Evolutionary conservation across 2,329 filamentous ascomycete genomes (phyloP).

Genomic region (Claviceps pazoutovae): DNA sequence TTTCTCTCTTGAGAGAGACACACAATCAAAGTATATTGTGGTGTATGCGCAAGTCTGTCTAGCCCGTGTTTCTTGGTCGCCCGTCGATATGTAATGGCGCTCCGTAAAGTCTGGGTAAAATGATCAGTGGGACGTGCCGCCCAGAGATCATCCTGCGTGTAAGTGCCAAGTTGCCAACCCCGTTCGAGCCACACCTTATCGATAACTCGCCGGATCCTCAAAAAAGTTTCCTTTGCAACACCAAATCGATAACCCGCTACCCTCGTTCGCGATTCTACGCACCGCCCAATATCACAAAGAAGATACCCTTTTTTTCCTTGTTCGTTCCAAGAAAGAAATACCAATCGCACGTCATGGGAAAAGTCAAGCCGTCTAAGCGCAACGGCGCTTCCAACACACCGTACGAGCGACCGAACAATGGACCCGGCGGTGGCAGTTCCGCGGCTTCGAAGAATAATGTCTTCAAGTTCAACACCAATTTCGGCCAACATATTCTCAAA

Average conservation of each 20-base stretch:
- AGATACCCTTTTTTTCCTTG: neutral
- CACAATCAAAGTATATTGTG: too few species aligned
- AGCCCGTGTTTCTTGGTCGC: neutral
- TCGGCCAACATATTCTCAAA: conserved; percentile 82
- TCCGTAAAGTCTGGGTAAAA: neutral
- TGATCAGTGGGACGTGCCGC: neutral
- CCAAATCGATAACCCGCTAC: neutral
- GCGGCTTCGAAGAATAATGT: conserved; percentile 54
- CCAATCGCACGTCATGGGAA: conserved; percentile 30
- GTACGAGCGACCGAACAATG: conserved; percentile 25
- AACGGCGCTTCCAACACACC: conserved; percentile 28
- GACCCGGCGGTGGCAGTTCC: conserved; percentile 6
- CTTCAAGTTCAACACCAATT: conserved; percentile 92
- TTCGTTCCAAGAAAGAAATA: too few species aligned
- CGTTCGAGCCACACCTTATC: conserved; percentile 7
- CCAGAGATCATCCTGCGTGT: too few species aligned
- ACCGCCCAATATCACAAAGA: conserved; percentile 1
- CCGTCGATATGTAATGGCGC: neutral
- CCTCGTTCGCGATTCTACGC: conserved; percentile 2
- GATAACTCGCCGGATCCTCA: conserved; percentile 7
- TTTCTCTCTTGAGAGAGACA: neutral
- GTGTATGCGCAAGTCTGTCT: neutral
- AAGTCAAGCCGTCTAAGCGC: conserved; percentile 38
- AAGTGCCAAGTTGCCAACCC: too few species aligned
- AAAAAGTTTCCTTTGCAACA: conserved; percentile 4